These are phyloP conservation scores for Davidsoniella virescens DNA, from an alignment of 2,329 filamentous ascomycete species.

Conservation along the genomic window DNA sequence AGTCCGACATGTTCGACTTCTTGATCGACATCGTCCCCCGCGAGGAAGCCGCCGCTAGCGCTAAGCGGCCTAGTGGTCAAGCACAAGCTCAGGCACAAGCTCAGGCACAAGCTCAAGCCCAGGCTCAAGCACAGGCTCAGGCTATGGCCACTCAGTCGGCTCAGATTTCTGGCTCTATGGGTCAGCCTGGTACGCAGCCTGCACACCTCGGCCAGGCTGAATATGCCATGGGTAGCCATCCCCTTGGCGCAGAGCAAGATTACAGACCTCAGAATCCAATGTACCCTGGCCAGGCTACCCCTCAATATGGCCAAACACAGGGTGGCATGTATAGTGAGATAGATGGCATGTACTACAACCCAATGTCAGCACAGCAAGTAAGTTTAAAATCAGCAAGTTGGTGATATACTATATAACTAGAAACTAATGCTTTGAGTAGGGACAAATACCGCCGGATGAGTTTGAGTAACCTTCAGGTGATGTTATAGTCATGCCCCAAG, in stretches of 20 bases:
- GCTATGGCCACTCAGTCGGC: neutral
- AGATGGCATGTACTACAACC: constrained; percentile 73
- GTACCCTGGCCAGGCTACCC: constrained; percentile 65
- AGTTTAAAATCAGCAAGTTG: constrained; percentile 16
- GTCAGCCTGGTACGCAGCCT: constrained; percentile 33
- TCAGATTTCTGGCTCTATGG: constrained; percentile 1
- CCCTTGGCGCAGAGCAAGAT: constrained; percentile 52
- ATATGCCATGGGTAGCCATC: constrained; percentile 46
- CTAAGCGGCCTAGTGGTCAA: constrained; percentile 54
- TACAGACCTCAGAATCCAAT: constrained; percentile 60
- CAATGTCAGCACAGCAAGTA: constrained; percentile 73
- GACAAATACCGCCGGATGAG: constrained; percentile 29
- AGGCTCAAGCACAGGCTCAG: constrained; percentile 8
- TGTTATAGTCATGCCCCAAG: too few species aligned
- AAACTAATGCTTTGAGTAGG: constrained; percentile 17
- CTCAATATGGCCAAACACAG: constrained; percentile 61
- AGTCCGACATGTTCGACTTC: constrained; percentile 99
- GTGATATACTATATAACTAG: neutral
- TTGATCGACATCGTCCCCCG: constrained; percentile 96
- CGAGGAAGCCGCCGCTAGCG: constrained; percentile 75
- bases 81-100: constrained; percentile 20
- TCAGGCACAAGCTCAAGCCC: constrained; percentile 3
- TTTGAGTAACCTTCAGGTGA: constrained; percentile 23
- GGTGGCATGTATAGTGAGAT: constrained; percentile 68
- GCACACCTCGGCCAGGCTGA: constrained; percentile 41